Conservation (phyloP, 2,329 filamentous ascomycete species). For the Endocalyx cinctus region DNA sequence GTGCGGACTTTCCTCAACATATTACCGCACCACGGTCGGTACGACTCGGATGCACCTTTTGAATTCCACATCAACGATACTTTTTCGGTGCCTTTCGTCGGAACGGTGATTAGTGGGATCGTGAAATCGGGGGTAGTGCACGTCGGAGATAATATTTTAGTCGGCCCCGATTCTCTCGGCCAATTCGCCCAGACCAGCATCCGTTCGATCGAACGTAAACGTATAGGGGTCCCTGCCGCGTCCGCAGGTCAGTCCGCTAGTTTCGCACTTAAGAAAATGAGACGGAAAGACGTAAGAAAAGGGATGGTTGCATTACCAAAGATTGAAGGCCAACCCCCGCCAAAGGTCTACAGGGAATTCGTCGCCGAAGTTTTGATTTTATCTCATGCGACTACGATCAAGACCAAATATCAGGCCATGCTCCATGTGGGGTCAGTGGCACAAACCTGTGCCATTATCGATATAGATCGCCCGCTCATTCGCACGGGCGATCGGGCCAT, state of each 20-base stretch:
- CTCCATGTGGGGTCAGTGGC: slow-evolving; percentile 91
- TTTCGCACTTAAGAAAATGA: slow-evolving; percentile 82
- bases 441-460: slow-evolving; percentile 95
- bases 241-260: slow-evolving; percentile 89
- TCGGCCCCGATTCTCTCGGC: slow-evolving; percentile 86
- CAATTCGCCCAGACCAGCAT: slow-evolving; percentile 85
- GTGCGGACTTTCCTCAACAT: slow-evolving; percentile 94
- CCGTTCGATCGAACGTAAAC: slow-evolving; percentile 89
- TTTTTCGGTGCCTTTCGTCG: slow-evolving; percentile 95
- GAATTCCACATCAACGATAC: slow-evolving; percentile 97
- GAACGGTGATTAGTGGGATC: slow-evolving; percentile 92
- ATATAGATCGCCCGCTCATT: slow-evolving; percentile 94
- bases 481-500: slow-evolving; percentile 90
- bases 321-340: slow-evolving; percentile 63
- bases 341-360: slow-evolving; percentile 71
- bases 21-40: slow-evolving; percentile 87
- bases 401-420: slow-evolving; percentile 96
- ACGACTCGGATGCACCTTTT: slow-evolving; percentile 81
- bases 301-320: slow-evolving; percentile 96
- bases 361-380: slow-evolving; percentile 87
- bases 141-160: slow-evolving; percentile 80
- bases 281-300: slow-evolving; percentile 89
- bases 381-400: slow-evolving; percentile 94
- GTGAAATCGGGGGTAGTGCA: slow-evolving; percentile 86
- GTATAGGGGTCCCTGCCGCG: slow-evolving; percentile 81